phyloP scores from a whole-genome alignment of 225 moss, liverwort and hornwort species.

The Sphagnum tenellum region DNA sequence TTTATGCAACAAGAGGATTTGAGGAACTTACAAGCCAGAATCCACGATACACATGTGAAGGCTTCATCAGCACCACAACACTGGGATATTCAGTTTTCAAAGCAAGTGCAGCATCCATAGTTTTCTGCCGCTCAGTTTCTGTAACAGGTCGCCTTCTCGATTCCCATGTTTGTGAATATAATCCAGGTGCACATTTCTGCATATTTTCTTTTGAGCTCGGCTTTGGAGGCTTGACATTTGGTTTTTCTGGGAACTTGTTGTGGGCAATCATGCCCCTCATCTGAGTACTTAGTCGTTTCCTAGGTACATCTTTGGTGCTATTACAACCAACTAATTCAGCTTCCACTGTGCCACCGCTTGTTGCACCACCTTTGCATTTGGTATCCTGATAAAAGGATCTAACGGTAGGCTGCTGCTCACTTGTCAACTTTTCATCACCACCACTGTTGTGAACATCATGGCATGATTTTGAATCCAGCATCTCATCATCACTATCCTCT shows the following conservation, averaged over 20 bases:
- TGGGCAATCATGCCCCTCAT: slow-evolving; percentile 1
- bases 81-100: slow-evolving; percentile 16
- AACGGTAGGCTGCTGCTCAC: slow-evolving; percentile 2
- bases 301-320: background rate
- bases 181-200: slow-evolving; percentile 21
- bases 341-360: background rate
- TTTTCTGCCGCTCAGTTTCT: slow-evolving; percentile 16
- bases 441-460: slow-evolving; percentile 10
- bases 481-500: slow-evolving; percentile 12
- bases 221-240: background rate
- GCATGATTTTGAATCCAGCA: slow-evolving; percentile 6
- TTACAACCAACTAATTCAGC: slow-evolving; percentile 1
- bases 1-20: too few relatives aligned
- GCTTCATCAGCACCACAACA: slow-evolving; percentile 27
- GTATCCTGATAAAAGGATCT: background rate
- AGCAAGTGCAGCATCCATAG: slow-evolving; percentile 10
- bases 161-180: slow-evolving; percentile 33
- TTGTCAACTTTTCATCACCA: slow-evolving; percentile 16
- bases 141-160: slow-evolving; percentile 25
- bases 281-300: background rate
- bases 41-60: slow-evolving; percentile 47
- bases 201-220: background rate
- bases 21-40: slow-evolving; percentile 38
- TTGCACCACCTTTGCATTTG: slow-evolving; percentile 14
- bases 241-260: background rate